phyloP scores from a whole-genome alignment of 23 red algal species.

The Gracilaria domingensis region DNA sequence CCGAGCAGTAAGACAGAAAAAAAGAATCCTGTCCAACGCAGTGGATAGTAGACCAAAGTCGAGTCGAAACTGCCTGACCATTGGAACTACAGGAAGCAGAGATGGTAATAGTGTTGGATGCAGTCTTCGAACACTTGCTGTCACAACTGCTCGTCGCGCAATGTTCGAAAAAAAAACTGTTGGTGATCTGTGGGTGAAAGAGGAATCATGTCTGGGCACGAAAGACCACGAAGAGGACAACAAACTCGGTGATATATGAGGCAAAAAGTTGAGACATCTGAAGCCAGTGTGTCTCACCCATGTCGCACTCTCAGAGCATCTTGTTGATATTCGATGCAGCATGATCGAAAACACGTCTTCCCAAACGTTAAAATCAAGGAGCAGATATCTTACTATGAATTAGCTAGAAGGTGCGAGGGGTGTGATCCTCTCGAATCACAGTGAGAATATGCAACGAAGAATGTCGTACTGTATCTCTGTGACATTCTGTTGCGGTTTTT shows the following conservation, averaged over 20 bases:
- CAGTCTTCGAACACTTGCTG: not conserved
- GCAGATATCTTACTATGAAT: too few relatives aligned
- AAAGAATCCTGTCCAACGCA: not conserved
- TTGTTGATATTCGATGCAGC: not conserved
- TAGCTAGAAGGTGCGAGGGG: too few relatives aligned
- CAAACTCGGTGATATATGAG: not conserved
- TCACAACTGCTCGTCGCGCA: not conserved
- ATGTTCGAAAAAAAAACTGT: not conserved
- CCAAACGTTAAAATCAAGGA: too few relatives aligned
- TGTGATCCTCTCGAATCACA: too few relatives aligned
- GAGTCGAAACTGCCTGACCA: not conserved
- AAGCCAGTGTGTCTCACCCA: not conserved
- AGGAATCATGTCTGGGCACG: not conserved
- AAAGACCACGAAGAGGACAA: not conserved
- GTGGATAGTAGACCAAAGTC: slow-evolving; percentile 7
- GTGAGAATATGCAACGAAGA: too few relatives aligned
- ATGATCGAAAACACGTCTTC: not conserved
- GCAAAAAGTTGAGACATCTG: not conserved
- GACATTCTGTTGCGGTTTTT: too few relatives aligned
- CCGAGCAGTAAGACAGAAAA: not conserved
- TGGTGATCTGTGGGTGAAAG: not conserved
- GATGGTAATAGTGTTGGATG: slow-evolving; percentile 1
- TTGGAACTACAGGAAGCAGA: slow-evolving; percentile 6
- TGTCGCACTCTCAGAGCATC: not conserved
- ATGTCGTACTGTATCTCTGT: too few relatives aligned